phyloP scores from a whole-genome alignment of 2,329 filamentous ascomycete genomes.

The Ceratocystis harringtonii region DNA sequence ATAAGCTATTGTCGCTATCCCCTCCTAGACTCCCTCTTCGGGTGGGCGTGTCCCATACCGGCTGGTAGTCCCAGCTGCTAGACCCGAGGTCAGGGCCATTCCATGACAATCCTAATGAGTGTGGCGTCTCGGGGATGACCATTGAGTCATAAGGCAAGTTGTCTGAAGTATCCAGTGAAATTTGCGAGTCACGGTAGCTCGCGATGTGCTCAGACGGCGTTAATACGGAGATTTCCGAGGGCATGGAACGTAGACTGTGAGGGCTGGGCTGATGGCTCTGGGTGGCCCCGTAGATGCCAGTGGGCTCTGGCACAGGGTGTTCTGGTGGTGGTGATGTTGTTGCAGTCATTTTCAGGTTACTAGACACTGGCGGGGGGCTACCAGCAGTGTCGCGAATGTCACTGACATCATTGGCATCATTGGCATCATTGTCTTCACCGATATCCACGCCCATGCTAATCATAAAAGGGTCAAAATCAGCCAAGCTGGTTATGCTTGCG shows the following conservation, averaged over 20 bases:
- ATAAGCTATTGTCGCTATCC: neutral
- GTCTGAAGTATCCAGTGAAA: slow-evolving; percentile 1
- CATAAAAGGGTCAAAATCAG: slow-evolving; percentile 3
- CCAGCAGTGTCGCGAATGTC: too few species aligned
- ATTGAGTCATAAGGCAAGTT: neutral
- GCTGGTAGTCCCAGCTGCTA: neutral
- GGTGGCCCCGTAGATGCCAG: neutral
- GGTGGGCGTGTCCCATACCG: neutral
- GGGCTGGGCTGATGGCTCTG: neutral
- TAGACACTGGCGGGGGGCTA: neutral
- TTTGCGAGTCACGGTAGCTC: neutral
- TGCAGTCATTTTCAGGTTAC: neutral
- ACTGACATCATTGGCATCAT: neutral
- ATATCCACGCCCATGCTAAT: neutral
- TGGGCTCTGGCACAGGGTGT: neutral
- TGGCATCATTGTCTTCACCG: neutral
- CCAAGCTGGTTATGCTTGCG: neutral
- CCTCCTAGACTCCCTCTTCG: neutral
- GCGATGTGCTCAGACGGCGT: slow-evolving; percentile 2
- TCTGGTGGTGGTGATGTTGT: neutral
- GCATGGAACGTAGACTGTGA: neutral
- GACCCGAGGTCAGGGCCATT: neutral
- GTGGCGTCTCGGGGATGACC: neutral
- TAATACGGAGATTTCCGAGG: slow-evolving; percentile 9
- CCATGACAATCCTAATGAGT: neutral